A percentile compares a stretch with the other conserved stretches of the same genome.
These are phyloP conservation scores for Sporothrix luriei DNA, from an alignment of 2,329 filamentous ascomycete species.

Conservation along the genomic window DNA sequence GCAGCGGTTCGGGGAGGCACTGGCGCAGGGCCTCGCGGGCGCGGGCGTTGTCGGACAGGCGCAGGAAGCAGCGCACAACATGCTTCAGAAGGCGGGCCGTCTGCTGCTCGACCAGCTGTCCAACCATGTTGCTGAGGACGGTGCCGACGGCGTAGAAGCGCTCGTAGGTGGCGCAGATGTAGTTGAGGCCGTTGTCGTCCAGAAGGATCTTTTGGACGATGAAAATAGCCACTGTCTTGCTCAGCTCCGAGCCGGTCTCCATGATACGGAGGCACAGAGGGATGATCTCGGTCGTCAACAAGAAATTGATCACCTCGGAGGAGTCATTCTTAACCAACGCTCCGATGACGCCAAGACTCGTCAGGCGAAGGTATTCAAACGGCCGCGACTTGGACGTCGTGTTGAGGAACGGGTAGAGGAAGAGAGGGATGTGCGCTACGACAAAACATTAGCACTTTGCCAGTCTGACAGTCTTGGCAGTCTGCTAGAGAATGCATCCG, in stretches of 20 bases:
- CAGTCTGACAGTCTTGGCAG: too few relatives aligned
- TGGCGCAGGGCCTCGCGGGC: slow-evolving; percentile 93
- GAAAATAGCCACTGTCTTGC: slow-evolving; percentile 98
- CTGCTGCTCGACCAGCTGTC: slow-evolving; percentile 94
- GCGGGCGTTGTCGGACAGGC: slow-evolving; percentile 95
- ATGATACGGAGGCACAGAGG: slow-evolving; percentile 96
- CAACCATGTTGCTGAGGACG: slow-evolving; percentile 97
- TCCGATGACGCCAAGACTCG: slow-evolving; percentile 93
- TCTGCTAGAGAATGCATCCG: not conserved
- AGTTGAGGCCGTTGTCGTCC: slow-evolving; percentile 93
- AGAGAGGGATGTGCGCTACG: slow-evolving; percentile 91
- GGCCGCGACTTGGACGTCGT: slow-evolving; percentile 97
- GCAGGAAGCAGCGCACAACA: slow-evolving; percentile 93
- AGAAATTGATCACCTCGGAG: slow-evolving; percentile 97
- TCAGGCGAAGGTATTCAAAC: slow-evolving; percentile 95
- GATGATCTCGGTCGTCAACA: slow-evolving; percentile 97
- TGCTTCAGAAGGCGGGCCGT: slow-evolving; percentile 95
- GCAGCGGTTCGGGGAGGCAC: slow-evolving; percentile 96
- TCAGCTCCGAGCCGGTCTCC: slow-evolving; percentile 97
- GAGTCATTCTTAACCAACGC: slow-evolving; percentile 98
- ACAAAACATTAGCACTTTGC: not conserved
- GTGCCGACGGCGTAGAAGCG: slow-evolving; percentile 97
- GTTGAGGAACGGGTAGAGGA: slow-evolving; percentile 97
- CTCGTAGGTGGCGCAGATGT: slow-evolving; percentile 98
- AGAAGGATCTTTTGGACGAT: slow-evolving; percentile 99